phyloP scores from a whole-genome alignment of 108 stramenopile species.

The Skeletonema grethae region DNA sequence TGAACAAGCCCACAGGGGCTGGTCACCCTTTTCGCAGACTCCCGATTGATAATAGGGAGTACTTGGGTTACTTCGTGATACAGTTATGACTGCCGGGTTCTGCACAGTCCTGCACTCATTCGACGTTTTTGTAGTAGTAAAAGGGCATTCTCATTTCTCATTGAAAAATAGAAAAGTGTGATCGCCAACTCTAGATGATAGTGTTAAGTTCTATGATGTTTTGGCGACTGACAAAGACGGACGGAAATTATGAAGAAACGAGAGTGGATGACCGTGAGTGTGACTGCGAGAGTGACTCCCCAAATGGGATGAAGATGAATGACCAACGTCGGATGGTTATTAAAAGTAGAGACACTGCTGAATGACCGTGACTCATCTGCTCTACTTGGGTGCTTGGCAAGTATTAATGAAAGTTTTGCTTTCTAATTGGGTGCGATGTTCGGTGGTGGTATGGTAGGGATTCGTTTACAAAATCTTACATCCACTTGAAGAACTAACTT shows the following conservation, averaged over 20 bases:
- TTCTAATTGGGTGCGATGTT: too few species aligned
- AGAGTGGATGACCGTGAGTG: neutral
- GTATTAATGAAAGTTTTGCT: too few species aligned
- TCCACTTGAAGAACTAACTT: neutral
- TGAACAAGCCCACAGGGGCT: neutral
- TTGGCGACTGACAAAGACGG: neutral
- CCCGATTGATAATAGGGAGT: neutral
- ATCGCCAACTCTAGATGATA: neutral
- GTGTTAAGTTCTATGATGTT: neutral
- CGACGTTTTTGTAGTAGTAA: neutral
- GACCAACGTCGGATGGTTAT: too few species aligned
- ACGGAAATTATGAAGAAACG: neutral
- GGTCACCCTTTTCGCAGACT: neutral
- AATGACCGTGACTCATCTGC: neutral
- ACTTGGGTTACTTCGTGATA: slow-evolving; percentile 1
- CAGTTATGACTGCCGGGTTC: neutral
- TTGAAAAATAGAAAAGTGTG: too few species aligned
- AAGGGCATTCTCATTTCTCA: too few species aligned
- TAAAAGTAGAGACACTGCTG: too few species aligned
- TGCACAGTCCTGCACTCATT: neutral
- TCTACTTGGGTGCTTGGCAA: too few species aligned
- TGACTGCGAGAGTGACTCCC: too few species aligned
- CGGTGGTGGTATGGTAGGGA: too few species aligned
- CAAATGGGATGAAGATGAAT: too few species aligned
- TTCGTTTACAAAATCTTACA: neutral